Percentiles rank a stretch among this genome's conserved stretches.
Conservation (phyloP, 768 basidiomycete genomes). For the Mrakia frigida region DNA sequence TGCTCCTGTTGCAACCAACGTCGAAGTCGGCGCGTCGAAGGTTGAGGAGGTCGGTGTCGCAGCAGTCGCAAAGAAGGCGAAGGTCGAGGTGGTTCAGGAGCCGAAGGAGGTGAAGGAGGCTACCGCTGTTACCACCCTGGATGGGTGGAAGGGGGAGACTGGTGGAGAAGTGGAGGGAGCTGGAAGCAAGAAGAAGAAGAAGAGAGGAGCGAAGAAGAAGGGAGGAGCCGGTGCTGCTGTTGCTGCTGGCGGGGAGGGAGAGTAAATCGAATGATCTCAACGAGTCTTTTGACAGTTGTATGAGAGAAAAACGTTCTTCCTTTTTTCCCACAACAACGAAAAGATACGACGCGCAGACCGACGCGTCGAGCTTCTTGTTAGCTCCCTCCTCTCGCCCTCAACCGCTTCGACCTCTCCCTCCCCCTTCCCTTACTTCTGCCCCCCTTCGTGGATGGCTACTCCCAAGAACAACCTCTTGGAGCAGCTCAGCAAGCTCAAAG, state of each 20-base stretch:
- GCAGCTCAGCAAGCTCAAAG: constrained; percentile 25
- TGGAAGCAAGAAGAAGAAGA: constrained; percentile 36
- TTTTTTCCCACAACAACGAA: too few species aligned
- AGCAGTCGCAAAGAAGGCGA: background rate
- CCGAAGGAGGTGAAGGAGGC: background rate
- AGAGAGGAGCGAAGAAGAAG: constrained; percentile 37
- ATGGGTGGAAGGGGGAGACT: constrained; percentile 18
- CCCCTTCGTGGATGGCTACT: constrained; percentile 4
- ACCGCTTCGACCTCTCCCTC: background rate
- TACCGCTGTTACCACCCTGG: background rate
- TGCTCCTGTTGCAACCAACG: background rate
- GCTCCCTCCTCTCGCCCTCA: too few species aligned
- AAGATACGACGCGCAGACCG: too few species aligned
- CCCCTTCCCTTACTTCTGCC: background rate
- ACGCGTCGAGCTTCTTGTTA: too few species aligned
- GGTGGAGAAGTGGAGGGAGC: constrained; percentile 32
- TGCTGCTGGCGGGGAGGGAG: constrained; percentile 31
- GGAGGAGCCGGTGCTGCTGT: constrained; percentile 34
- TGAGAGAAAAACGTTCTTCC: too few species aligned
- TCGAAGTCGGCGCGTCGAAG: background rate
- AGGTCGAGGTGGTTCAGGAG: background rate
- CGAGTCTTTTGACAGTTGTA: too few species aligned
- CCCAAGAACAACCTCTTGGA: constrained; percentile 31
- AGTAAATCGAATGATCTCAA: too few species aligned
- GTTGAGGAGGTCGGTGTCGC: background rate